Evolutionary conservation across 495 filamentous ascomycete genomes (phyloP), one percentile per base, ranked within the genome.

Genomic region (Friedmanniomyces simplex): DNA sequence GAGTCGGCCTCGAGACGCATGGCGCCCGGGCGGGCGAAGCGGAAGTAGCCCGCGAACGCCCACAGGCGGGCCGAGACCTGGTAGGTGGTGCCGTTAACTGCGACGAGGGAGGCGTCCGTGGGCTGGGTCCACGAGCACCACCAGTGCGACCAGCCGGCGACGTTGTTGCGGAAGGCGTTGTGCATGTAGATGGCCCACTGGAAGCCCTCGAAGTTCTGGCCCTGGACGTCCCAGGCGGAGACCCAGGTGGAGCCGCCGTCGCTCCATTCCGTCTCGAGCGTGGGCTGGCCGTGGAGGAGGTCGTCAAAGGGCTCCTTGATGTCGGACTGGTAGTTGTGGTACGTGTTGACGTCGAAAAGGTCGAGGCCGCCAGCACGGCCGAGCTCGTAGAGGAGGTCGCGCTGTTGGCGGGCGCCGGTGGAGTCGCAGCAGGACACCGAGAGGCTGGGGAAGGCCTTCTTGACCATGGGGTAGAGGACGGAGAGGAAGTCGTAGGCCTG

Each of bases 131-230:
- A 49, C 10, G 55, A 20, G 49, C 60, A 63, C 60, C 60, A 63
- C 60, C 60, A 63, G 51, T 63, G 60, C 4, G 56, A 55, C 43
- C 56, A 63, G 20, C 60, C 60, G 30, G 50, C 43, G 32, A 58
- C 56, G 46, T 63, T 58, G 42, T 63, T 63, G 30, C 25, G 20
- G 52, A 63, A 63, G 28, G 60, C 60, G 22, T 59, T 59, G 43
- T 63, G 55, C 56, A 63, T 59, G 43, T 63, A 63, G 26, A 63
- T 58, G 36, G 60, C 60, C 60, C 60, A 63, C 45, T 59, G 60
- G 56, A 63, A 63, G 22, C 60, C 60, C 39, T 63, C 60, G 42
- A 58, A 58, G 39, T 59, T 54, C n/a, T 63, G 49, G 13, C 60
- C 60, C 1, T 41, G 34, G 12, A 46, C 37, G 52, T 63, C 60